These are phyloP conservation scores for Fusarium chaquense DNA, from an alignment of 2,329 filamentous ascomycete species.

Conservation along the genomic window DNA sequence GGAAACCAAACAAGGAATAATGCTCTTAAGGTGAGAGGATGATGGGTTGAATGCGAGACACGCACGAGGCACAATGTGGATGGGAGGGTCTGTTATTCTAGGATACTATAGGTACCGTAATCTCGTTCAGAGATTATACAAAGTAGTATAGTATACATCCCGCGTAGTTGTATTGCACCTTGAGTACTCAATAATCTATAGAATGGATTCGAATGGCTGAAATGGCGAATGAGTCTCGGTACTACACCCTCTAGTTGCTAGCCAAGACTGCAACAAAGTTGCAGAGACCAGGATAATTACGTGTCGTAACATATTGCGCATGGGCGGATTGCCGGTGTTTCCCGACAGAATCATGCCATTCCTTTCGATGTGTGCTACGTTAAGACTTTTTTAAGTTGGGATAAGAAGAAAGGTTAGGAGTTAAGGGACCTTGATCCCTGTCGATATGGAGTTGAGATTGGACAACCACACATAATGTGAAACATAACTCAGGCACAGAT, in stretches of 20 bases:
- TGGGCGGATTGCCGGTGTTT: slow-evolving; percentile 40
- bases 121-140: slow-evolving; percentile 27
- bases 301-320: slow-evolving; percentile 21
- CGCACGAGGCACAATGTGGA: slow-evolving; percentile 6
- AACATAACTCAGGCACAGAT: slow-evolving; percentile 36
- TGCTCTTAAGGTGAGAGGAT: slow-evolving; percentile 12
- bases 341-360: slow-evolving; percentile 48
- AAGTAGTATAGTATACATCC: slow-evolving; percentile 31
- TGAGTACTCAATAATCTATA: not conserved
- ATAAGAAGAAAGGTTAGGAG: slow-evolving; percentile 32
- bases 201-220: not conserved
- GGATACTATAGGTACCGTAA: slow-evolving; percentile 16
- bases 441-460: slow-evolving; percentile 1
- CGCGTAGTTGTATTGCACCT: not conserved
- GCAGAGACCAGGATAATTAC: slow-evolving; percentile 31
- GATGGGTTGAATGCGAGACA: slow-evolving; percentile 33
- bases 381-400: not conserved
- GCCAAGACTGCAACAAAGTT: slow-evolving; percentile 9
- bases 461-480: slow-evolving; percentile 26
- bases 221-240: not conserved
- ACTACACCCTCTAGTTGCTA: slow-evolving; percentile 19
- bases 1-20: slow-evolving; percentile 31
- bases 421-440: slow-evolving; percentile 28
- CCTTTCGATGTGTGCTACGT: slow-evolving; percentile 36
- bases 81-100: slow-evolving; percentile 27